Evolutionary conservation across 805 yeast genomes (phyloP).

Genomic region (Suhomyces faveliae): DNA sequence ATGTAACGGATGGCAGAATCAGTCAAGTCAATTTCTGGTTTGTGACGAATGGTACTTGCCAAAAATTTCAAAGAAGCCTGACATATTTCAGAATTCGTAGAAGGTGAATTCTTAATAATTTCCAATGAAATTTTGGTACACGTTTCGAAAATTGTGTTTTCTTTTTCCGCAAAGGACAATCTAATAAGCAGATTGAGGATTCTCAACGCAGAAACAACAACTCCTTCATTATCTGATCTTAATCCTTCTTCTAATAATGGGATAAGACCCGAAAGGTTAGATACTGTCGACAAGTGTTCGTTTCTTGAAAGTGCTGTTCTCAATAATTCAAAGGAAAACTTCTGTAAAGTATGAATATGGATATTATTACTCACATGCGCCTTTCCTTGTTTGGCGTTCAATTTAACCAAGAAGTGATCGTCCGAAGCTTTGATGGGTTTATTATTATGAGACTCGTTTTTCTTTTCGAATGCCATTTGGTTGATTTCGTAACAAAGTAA

Average conservation of each 20-base stretch:
- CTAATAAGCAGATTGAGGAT: slow-evolving; percentile 59
- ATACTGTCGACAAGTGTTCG: slow-evolving; percentile 54
- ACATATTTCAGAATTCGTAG: slow-evolving; percentile 73
- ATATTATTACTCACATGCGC: slow-evolving; percentile 56
- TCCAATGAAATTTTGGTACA: slow-evolving; percentile 61
- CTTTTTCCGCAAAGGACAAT: slow-evolving; percentile 58
- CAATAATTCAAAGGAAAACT: slow-evolving; percentile 73
- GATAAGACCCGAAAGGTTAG: slow-evolving; percentile 67
- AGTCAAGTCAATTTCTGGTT: slow-evolving; percentile 61
- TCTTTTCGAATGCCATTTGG: slow-evolving; percentile 44
- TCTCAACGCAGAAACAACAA: slow-evolving; percentile 65
- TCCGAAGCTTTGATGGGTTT: slow-evolving; percentile 41
- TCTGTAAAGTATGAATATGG: slow-evolving; percentile 62
- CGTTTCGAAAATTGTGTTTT: slow-evolving; percentile 51
- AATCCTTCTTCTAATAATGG: slow-evolving; percentile 67
- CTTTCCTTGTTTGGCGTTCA: slow-evolving; percentile 56
- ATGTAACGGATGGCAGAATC: slow-evolving; percentile 72
- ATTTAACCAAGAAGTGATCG: slow-evolving; percentile 71
- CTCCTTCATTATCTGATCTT: slow-evolving; percentile 69
- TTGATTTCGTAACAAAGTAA: slow-evolving; percentile 73
- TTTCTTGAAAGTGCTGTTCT: slow-evolving; percentile 69
- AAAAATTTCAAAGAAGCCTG: slow-evolving; percentile 77
- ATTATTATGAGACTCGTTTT: slow-evolving; percentile 14
- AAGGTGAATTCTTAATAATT: slow-evolving; percentile 71
- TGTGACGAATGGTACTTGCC: slow-evolving; percentile 69